Conservation (phyloP, 2,329 filamentous ascomycete genomes). For the Drechslerella coelobrocha region DNA sequence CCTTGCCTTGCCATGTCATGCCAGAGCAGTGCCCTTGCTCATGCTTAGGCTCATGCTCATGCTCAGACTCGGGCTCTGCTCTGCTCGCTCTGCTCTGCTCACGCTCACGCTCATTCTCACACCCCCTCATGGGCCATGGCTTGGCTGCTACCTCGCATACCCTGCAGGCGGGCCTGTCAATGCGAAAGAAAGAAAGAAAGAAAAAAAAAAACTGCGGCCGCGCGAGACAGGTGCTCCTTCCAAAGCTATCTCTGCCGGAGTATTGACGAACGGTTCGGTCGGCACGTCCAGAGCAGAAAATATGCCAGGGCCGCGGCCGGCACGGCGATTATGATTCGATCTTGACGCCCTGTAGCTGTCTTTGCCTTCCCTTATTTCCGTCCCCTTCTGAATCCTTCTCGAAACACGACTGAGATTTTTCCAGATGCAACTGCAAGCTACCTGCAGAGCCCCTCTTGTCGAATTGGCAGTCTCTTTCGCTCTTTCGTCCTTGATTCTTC, state of each 20-base stretch:
- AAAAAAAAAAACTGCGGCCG: conserved; percentile 5
- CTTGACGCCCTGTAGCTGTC: background rate
- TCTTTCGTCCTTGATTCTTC: background rate
- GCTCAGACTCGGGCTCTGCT: too few relatives aligned
- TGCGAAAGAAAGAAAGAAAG: too few relatives aligned
- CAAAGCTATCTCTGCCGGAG: background rate
- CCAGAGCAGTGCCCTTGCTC: background rate
- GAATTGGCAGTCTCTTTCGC: too few relatives aligned
- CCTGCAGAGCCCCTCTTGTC: too few relatives aligned
- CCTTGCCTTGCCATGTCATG: background rate
- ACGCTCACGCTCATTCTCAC: background rate
- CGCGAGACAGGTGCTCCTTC: conserved; percentile 3
- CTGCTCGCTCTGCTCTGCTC: too few relatives aligned
- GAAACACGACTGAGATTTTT: too few relatives aligned
- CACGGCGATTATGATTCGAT: background rate
- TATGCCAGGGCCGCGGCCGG: too few relatives aligned
- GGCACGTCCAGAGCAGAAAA: background rate
- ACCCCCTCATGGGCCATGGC: background rate
- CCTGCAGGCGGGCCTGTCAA: conserved; percentile 1
- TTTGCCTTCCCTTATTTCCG: background rate
- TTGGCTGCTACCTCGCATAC: conserved; percentile 5
- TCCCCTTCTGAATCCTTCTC: background rate
- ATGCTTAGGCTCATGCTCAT: conserved; percentile 1
- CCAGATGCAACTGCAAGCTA: too few relatives aligned
- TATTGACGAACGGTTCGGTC: background rate